phyloP scores from a whole-genome alignment of 306 rosid genomes.

The Cicer arietinum region DNA sequence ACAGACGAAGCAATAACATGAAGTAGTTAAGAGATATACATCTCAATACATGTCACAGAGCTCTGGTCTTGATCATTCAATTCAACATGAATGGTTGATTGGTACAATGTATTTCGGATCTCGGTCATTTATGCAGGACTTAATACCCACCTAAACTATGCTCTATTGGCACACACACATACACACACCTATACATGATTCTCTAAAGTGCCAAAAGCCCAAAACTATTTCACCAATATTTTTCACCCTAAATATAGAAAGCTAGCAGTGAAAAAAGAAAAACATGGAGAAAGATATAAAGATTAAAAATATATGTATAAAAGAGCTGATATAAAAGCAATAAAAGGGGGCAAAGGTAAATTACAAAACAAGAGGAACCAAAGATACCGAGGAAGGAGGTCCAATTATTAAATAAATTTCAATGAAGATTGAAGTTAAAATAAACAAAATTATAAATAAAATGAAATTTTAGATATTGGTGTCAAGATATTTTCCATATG shows the following conservation, averaged over 20 bases:
- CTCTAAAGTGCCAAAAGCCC: constrained; percentile 30
- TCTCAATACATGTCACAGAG: constrained; percentile 12
- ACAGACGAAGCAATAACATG: constrained; percentile 9
- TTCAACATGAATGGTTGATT: not conserved
- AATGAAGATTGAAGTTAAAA: constrained; percentile 7
- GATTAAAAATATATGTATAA: constrained; percentile 2
- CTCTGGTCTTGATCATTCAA: not conserved
- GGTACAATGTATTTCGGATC: not conserved
- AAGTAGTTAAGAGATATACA: constrained; percentile 24
- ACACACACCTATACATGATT: constrained; percentile 5
- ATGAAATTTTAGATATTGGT: not conserved
- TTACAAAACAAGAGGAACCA: not conserved
- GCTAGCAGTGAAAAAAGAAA: not conserved
- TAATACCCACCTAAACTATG: not conserved
- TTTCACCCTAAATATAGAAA: constrained; percentile 25
- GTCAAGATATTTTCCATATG: not conserved
- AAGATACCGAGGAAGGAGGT: not conserved
- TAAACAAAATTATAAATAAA: not conserved
- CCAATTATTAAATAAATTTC: constrained; percentile 15
- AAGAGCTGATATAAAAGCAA: constrained; percentile 1
- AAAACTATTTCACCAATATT: constrained; percentile 16
- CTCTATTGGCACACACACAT: not conserved
- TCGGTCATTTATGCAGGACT: not conserved
- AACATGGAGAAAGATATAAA: not conserved
- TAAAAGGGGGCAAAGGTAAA: constrained; percentile 5